Evolutionary conservation across 2,329 filamentous ascomycete species (phyloP), one percentile per base, ranked within the genome.

Genomic region (Monosporascus sp.): DNA sequence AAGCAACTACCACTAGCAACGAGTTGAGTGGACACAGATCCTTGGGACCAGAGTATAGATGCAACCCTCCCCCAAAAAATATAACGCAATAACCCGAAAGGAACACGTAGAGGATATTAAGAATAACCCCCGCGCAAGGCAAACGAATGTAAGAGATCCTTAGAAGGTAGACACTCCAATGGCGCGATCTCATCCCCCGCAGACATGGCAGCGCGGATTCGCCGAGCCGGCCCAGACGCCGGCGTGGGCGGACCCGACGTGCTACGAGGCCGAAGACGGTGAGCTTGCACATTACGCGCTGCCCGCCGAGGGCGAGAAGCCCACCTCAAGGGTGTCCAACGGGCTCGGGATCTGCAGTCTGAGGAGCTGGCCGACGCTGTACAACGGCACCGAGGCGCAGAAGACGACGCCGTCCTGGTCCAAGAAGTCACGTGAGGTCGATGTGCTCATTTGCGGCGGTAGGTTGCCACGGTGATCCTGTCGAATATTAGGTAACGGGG

Each of bases 371-470:
- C 43, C 43, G 43, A 27, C 15, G 5, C 24, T 45, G 4, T 45
- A 45, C 24, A 45, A 45, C 22, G 43, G 43, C 11, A 45, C 22
- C 20, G 43, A 45, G 43, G 43, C 41, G 20, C 17, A 17, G 43
- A 6, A 45, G 43, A 27, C 20, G 43, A 18, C 20, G 43, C 64
- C 64, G 1, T 49, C 56, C 0, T 66, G 61, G 65, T 66, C 63
- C 63, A 60, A 57, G 5, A 63, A 62, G 31, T 25, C 51, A 35
- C 55, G 55, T 27, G 59, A 69, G 31, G 67, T 70, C 8, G 67
- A 70, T 55, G 67, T 70, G 11, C 52, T 69, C 9, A 69, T 70
- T 46, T 60, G 60, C 47, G 68, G 68, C 55, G 68, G 68, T 69
- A 60, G 41, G 58, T 39, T 39, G 5, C 15, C 38, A 39, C 17